phyloP scores from a whole-genome alignment of 192 early-diverging fungal genomes.

The Diversispora epigaea region DNA sequence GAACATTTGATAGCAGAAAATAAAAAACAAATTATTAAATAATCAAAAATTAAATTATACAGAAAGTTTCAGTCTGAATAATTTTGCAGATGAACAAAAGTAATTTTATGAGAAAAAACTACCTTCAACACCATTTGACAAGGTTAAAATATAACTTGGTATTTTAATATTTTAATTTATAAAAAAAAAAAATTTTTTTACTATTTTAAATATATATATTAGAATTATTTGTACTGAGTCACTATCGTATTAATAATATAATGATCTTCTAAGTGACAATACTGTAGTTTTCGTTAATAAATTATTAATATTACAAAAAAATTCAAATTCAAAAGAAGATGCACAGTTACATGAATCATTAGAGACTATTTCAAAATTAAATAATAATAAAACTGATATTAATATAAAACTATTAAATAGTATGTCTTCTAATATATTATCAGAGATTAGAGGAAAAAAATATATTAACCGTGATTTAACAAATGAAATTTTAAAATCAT shows the following conservation, averaged over 20 bases:
- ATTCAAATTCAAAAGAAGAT: too few relatives aligned
- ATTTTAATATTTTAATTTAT: not conserved
- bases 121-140: too few relatives aligned
- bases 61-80: too few relatives aligned
- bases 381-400: not conserved
- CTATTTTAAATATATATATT: not conserved
- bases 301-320: not conserved
- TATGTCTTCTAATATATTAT: not conserved
- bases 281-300: not conserved
- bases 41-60: not conserved
- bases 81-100: not conserved
- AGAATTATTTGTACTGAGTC: not conserved
- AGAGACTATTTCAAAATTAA: not conserved
- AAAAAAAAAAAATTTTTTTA: not conserved
- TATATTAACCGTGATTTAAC: conserved; percentile 20
- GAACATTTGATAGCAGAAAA: not conserved
- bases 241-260: not conserved
- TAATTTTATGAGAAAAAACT: not conserved
- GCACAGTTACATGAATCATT: not conserved
- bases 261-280: not conserved
- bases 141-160: not conserved
- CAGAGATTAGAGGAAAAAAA: conserved; percentile 2
- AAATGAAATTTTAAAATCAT: conserved; percentile 11
- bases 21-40: not conserved
- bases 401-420: conserved; percentile 1